phyloP scores from a whole-genome alignment of 2,329 filamentous ascomycete genomes.

The Talaromyces sp. region DNA sequence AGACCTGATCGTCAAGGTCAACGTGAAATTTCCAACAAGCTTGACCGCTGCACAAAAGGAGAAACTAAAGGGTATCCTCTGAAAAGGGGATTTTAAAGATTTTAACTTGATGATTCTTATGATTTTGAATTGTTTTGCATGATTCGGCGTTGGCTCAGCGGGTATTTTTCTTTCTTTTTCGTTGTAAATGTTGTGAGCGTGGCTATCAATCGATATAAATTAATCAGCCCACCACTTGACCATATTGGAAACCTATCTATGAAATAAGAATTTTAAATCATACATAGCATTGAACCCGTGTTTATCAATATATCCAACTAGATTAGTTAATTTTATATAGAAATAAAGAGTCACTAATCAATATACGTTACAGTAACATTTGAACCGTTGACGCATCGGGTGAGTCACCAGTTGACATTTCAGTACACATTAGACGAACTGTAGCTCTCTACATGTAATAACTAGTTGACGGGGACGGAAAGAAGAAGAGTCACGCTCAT shows the following conservation, averaged over 20 bases:
- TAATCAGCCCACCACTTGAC: not conserved
- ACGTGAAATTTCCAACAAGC: conserved; percentile 82
- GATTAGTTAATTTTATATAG: too few relatives aligned
- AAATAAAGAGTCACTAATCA: not conserved
- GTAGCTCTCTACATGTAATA: too few relatives aligned
- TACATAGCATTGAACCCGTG: too few relatives aligned
- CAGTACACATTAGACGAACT: too few relatives aligned
- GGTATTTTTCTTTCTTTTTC: not conserved
- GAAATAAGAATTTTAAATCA: too few relatives aligned
- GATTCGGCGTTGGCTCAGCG: not conserved
- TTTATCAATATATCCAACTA: not conserved
- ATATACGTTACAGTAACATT: not conserved
- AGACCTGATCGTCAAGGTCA: conserved; percentile 83
- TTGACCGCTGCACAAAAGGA: conserved; percentile 75
- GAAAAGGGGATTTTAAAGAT: conserved; percentile 16
- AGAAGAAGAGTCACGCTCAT: too few relatives aligned
- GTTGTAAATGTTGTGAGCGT: too few relatives aligned
- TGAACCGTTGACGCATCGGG: not conserved
- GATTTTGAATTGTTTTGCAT: not conserved
- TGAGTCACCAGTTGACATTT: not conserved
- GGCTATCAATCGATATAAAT: not conserved
- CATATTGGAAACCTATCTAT: too few relatives aligned
- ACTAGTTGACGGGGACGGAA: too few relatives aligned
- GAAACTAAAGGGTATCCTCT: conserved; percentile 72
- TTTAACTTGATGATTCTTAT: not conserved